Conservation (phyloP, 2,329 filamentous ascomycete genomes). For the Elsinoe batatas region DNA sequence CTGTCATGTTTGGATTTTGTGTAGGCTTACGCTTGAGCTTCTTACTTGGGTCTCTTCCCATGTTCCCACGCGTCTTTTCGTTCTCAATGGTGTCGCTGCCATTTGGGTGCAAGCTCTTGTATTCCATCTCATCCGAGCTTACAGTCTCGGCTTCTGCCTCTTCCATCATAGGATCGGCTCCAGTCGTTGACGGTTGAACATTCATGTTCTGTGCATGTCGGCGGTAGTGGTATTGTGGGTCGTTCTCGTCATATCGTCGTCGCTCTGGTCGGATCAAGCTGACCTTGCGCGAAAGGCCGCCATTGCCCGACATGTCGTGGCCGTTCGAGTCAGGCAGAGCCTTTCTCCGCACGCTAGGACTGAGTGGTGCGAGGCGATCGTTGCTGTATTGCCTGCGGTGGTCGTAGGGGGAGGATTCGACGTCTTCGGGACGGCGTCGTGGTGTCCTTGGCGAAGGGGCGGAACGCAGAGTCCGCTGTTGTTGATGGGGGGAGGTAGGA, state of each 20-base stretch:
- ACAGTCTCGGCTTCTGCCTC: constrained; percentile 42
- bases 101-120: constrained; percentile 36
- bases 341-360: constrained; percentile 1
- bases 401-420: constrained; percentile 52
- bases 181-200: constrained; percentile 80
- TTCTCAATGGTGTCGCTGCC: constrained; percentile 18
- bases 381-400: constrained; percentile 16
- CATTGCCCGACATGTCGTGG: constrained; percentile 25
- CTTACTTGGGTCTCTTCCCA: constrained; percentile 17
- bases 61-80: constrained; percentile 30
- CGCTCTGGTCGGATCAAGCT: constrained; percentile 86
- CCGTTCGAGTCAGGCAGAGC: not conserved
- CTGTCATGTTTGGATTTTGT: constrained; percentile 45
- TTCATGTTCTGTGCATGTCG: constrained; percentile 92
- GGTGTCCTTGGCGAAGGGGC: constrained; percentile 35
- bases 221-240: constrained; percentile 92
- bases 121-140: constrained; percentile 54
- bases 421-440: constrained; percentile 55
- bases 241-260: constrained; percentile 70
- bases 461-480: constrained; percentile 14
- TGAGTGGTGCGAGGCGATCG: constrained; percentile 13
- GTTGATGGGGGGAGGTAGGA: constrained; percentile 14
- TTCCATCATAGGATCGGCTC: constrained; percentile 79
- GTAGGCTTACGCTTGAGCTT: constrained; percentile 53
- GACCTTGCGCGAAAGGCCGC: constrained; percentile 60